Evolutionary conservation across 2,329 filamentous ascomycete genomes (phyloP).

Genomic region (Pleurostoma richardsiae): DNA sequence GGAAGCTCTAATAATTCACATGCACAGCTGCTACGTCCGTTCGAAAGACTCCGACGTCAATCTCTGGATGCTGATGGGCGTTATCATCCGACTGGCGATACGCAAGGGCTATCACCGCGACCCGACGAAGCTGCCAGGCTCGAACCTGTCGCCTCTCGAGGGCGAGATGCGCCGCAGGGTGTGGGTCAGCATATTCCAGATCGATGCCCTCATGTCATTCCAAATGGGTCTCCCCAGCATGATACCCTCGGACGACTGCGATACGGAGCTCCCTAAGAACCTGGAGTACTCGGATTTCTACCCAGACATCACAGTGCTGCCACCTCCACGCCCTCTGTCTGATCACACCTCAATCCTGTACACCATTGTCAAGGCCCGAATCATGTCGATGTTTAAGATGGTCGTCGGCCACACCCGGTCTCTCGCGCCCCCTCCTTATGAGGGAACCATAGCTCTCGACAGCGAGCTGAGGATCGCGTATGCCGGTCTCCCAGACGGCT

Average conservation of each 20-base stretch:
- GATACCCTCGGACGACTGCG: slow-evolving; percentile 27
- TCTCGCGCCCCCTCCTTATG: slow-evolving; percentile 4
- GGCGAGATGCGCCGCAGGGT: slow-evolving; percentile 35
- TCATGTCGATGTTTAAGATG: slow-evolving; percentile 18
- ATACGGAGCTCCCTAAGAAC: slow-evolving; percentile 30
- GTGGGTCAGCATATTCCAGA: slow-evolving; percentile 31
- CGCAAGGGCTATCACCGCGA: slow-evolving; percentile 38
- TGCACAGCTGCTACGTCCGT: slow-evolving; percentile 16
- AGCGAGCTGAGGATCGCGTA: slow-evolving; percentile 13
- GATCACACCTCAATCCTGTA: slow-evolving; percentile 15
- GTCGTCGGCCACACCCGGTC: slow-evolving; percentile 14
- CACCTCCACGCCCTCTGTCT: slow-evolving; percentile 15
- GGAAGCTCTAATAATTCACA: slow-evolving; percentile 29
- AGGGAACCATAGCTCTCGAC: slow-evolving; percentile 14
- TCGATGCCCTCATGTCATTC: slow-evolving; percentile 39
- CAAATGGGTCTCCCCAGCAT: slow-evolving; percentile 44
- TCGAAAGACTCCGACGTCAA: slow-evolving; percentile 21
- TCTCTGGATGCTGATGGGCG: slow-evolving; percentile 33
- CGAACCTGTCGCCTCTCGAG: slow-evolving; percentile 25
- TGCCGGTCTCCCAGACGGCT: slow-evolving; percentile 12
- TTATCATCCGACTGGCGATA: slow-evolving; percentile 29
- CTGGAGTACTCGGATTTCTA: slow-evolving; percentile 32
- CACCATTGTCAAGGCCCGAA: slow-evolving; percentile 18
- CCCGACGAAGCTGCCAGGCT: slow-evolving; percentile 21
- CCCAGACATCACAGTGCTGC: slow-evolving; percentile 21